Conservation (phyloP, 192 early-diverging fungal species). For the Coemansia sp. region DNA sequence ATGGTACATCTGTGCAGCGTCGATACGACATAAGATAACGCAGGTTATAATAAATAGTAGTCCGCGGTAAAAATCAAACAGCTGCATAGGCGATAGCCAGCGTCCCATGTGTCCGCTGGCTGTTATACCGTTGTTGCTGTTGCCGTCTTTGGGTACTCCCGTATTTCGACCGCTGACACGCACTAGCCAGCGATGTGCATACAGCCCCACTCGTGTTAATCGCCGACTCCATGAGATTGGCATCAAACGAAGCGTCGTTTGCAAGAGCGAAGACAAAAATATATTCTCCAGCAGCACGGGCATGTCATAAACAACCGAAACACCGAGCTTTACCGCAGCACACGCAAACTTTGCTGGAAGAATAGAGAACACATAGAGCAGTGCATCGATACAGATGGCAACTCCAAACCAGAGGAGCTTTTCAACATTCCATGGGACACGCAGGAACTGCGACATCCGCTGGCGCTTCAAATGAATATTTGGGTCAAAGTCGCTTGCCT, state of each 20-base stretch:
- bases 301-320: slow-evolving; percentile 18
- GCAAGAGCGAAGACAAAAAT: slow-evolving; percentile 6
- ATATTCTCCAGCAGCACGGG: slow-evolving; percentile 12
- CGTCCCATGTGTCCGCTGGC: slow-evolving; percentile 29
- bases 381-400: slow-evolving; percentile 90
- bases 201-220: slow-evolving; percentile 9
- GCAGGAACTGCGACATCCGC: slow-evolving; percentile 82
- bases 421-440: slow-evolving; percentile 85
- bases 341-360: slow-evolving; percentile 82
- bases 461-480: slow-evolving; percentile 85
- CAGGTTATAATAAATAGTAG: slow-evolving; percentile 75
- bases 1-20: slow-evolving; percentile 91
- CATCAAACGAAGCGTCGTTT: slow-evolving; percentile 10
- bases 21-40: slow-evolving; percentile 73
- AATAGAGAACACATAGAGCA: slow-evolving; percentile 93
- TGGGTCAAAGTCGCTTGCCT: slow-evolving; percentile 63
- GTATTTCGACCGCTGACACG: slow-evolving; percentile 16
- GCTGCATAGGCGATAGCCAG: slow-evolving; percentile 75
- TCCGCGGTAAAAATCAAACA: slow-evolving; percentile 90
- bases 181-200: background rate
- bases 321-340: slow-evolving; percentile 52
- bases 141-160: background rate
- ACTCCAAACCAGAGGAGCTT: slow-evolving; percentile 93
- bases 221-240: slow-evolving; percentile 27
- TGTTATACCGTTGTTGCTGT: background rate